Base-by-base conservation (phyloP, 1,139 yeast genomes). In the Pichia sp. region DNA sequence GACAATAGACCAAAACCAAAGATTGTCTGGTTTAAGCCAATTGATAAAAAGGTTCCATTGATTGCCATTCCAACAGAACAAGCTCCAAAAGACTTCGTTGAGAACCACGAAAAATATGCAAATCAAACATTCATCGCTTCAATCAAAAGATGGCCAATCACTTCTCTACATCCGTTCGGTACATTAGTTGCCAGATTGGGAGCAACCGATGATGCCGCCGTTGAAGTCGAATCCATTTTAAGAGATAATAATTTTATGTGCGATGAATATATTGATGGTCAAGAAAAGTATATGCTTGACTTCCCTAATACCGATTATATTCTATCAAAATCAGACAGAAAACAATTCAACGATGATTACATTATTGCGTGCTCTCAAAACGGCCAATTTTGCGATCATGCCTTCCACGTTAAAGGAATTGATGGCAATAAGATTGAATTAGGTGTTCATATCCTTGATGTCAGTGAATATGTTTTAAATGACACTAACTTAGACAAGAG, bases 51-150 rank as follows among this genome's bases (percentile, higher is more conserved):
- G 61, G 99, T 93, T 17, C 99, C 99, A 5, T 78, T 93, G 62
- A 92, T 93, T 75, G 99, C 99, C 14, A 93, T 93, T 62, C 99
- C 99, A 46, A 93, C 98, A 2, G 99, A 93, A 67, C 97, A 93
- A 70, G 99, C 97, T 0, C 99, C 99, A 41, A 82, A 81, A 58
- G 98, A 93, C 70, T 92, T 93, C 73, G 95, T 93, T 46, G 97
- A 91, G 61, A 90, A 91, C 64, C 96, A 91, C 62, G 96, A 88
- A 57, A 79, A 77, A 53, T 93, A 93, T 64, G 78, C 89, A 0
- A 84, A 89, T 67, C 88, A 86, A 64, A 75, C 91, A 53, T 93
- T 93, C 68, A 95, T 93, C 59, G 98, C 98, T 0, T 87, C 96
- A 3, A 93, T 93, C 65, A 93, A 93, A 70, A 85, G 99, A 72